Percentiles rank a stretch among this genome's conserved stretches.
These are phyloP conservation scores for Fusarium tupiense DNA, from an alignment of 2,329 filamentous ascomycete genomes.

Conservation along the genomic window DNA sequence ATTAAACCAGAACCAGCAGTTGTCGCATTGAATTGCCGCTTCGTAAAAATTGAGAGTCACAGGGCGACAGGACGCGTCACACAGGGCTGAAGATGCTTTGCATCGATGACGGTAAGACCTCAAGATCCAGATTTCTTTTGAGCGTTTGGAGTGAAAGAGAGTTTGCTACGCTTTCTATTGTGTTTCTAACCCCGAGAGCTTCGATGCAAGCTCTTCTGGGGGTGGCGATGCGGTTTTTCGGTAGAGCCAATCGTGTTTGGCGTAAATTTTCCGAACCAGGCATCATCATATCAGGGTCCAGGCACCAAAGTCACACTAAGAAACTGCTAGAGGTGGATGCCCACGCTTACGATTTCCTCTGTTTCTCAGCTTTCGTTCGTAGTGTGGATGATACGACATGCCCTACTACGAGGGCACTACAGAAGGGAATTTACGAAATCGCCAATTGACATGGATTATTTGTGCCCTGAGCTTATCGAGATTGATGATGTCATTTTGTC, in stretches of 20 bases:
- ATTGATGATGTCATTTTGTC: background rate
- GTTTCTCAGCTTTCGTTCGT: background rate
- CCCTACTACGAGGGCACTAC: background rate
- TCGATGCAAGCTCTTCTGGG: background rate
- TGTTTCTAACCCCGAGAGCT: background rate
- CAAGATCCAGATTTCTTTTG: background rate
- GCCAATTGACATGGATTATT: background rate
- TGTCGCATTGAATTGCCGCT: background rate
- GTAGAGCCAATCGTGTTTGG: background rate
- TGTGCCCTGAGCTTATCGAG: background rate
- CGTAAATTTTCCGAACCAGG: background rate
- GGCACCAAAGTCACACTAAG: background rate
- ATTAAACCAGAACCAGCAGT: background rate
- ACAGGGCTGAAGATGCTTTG: constrained; percentile 6
- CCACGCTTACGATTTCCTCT: background rate
- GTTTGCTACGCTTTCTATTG: background rate
- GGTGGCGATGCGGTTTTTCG: background rate
- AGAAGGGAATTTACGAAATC: background rate
- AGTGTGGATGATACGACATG: too few relatives aligned
- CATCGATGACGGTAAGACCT: background rate
- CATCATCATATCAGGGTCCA: background rate
- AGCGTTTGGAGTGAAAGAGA: background rate
- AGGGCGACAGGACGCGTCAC: constrained; percentile 4
- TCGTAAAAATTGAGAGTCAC: background rate
- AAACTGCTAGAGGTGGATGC: background rate